Base-by-base conservation (phyloP, 108 stramenopile species). In the Pelagomonas calceolata region DNA sequence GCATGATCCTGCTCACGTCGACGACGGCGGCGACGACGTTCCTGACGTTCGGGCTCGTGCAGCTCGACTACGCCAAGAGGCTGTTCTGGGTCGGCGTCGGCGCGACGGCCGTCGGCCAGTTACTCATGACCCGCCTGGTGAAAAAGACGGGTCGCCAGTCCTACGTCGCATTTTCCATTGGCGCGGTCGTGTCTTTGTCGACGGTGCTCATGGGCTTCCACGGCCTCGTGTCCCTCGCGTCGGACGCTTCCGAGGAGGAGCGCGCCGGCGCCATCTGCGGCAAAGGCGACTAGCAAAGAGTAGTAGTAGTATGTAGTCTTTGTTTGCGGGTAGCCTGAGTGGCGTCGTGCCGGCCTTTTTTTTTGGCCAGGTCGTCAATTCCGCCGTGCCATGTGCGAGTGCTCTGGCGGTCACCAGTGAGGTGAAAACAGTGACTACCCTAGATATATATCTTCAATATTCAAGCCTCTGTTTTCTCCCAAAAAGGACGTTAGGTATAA, bases 1-100 rank as follows among this genome's bases (percentile, higher is more conserved):
- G 84, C 65, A 98, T 98, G 97, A 91, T 94, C 70, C 79, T 98
- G 31, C 94, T 94, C 80, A 95, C 97, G 30, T 83, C 86, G 32
- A 83, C 92, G 72, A 79, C 89, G 15, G 91, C 94, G 14, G 87
- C 93, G 29, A 91, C 92, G 0, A 91, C 91, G 39, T 98, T 88
- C 77, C 80, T 91, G n/a, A 89, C 95, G n/a, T 96, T 98, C 75
- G 94, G 92, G 37, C 81, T 95, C 65, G 72, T 95, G 74, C 72
- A 86, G 63, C 67, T 30, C 15, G 91, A 91, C 46, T 98, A 94
- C 76, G 95, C 91, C 3, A 71, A 80, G 10, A 82, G 87, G 29
- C 88, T 92, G 67, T 83, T 94, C 51, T 32, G 85, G 31, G 75
- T 96, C 71, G 97, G 95, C 16, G 87, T 95, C 70, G 67, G 85